Percentiles rank a stretch among this genome's conserved stretches.
phyloP scores from a whole-genome alignment of 176 grass and related monocot genomes.

The Aegilops longissima region DNA sequence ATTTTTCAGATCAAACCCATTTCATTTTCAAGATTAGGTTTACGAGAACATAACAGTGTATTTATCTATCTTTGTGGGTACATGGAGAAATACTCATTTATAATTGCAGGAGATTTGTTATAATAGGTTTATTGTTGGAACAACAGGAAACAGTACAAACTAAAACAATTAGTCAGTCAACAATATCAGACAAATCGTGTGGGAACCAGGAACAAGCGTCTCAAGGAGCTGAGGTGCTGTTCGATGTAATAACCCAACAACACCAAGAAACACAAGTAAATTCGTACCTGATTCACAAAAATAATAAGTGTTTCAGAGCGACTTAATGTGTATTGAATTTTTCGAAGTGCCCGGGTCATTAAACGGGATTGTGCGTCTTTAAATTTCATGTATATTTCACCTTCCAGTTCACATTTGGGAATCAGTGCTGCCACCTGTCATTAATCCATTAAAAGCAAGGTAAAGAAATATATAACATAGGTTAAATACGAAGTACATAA shows the following conservation, averaged over 20 bases:
- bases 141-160: not conserved
- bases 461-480: conserved; percentile 24
- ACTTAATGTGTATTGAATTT: conserved; percentile 82
- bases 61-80: not conserved
- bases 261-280: not conserved
- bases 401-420: conserved; percentile 72
- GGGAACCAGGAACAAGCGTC: not conserved
- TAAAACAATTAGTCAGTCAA: not conserved
- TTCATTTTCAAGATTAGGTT: not conserved
- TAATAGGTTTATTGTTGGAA: not conserved
- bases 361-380: conserved; percentile 67
- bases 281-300: conserved; percentile 88
- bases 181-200: not conserved
- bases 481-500: not conserved
- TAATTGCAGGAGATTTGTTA: not conserved
- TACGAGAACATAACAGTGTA: not conserved
- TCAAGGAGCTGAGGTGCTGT: not conserved
- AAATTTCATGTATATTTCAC: conserved; percentile 53
- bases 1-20: not conserved
- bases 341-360: conserved; percentile 88
- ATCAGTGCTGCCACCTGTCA: conserved; percentile 91
- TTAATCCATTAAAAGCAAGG: conserved; percentile 28
- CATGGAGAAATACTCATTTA: not conserved
- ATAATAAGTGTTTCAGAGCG: conserved; percentile 75
- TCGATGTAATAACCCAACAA: not conserved